Evolutionary conservation across 164 flowering plant species (phyloP).

Genomic region (Cinnamomum micranthum): DNA sequence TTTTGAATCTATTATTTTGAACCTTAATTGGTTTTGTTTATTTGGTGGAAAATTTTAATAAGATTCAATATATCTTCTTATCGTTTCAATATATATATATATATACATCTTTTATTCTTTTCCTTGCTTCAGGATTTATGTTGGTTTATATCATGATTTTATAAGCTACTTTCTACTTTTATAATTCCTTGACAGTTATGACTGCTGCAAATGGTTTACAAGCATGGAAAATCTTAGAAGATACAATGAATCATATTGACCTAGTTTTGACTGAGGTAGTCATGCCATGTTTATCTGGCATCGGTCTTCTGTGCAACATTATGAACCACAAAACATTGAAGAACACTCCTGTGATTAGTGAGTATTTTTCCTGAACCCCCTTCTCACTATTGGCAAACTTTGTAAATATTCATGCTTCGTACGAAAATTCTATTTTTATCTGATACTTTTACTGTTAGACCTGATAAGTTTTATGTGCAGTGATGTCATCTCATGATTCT

Average conservation of each 20-base stretch:
- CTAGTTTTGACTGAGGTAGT: conserved; percentile 71
- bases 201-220: conserved; percentile 64
- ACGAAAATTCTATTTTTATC: not conserved
- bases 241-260: conserved; percentile 54
- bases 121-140: too few species aligned
- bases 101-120: too few species aligned
- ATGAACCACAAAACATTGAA: conserved; percentile 68
- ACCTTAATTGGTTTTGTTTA: too few species aligned
- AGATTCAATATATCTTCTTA: too few species aligned
- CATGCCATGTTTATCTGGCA: conserved; percentile 69
- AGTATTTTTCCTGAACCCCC: conserved; percentile 26
- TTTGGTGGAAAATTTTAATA: too few species aligned
- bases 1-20: too few species aligned
- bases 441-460: conserved; percentile 20
- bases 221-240: conserved; percentile 74
- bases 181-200: conserved; percentile 43
- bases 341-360: conserved; percentile 78
- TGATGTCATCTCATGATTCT: conserved; percentile 76
- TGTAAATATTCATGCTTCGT: not conserved
- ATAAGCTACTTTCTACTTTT: too few species aligned
- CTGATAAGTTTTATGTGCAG: conserved; percentile 46
- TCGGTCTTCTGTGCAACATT: conserved; percentile 65
- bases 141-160: too few species aligned
- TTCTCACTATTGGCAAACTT: not conserved
- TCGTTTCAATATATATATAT: too few species aligned